These are phyloP conservation scores for Magnaporthiopsis rhizophila DNA, from an alignment of 2,329 filamentous ascomycete genomes.

Conservation along the genomic window DNA sequence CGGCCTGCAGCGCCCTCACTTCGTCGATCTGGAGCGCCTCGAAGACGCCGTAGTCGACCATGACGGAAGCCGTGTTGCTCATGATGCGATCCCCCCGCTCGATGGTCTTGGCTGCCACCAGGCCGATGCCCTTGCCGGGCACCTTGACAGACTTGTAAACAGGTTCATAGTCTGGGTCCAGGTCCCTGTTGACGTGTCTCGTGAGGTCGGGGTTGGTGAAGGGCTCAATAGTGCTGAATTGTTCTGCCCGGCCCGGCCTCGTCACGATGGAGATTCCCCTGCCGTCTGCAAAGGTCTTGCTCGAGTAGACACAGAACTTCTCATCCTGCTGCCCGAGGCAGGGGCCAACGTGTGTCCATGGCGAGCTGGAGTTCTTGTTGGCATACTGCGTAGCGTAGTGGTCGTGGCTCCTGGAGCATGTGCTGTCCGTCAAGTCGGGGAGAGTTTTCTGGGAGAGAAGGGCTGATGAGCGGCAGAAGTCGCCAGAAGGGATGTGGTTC, in stretches of 20 bases:
- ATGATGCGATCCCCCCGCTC: slow-evolving; percentile 29
- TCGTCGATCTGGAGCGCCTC: slow-evolving; percentile 19
- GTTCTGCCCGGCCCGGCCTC: slow-evolving; percentile 22
- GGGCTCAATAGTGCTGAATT: slow-evolving; percentile 17
- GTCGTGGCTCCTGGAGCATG: slow-evolving; percentile 6
- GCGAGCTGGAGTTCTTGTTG: not conserved
- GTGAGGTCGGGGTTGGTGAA: slow-evolving; percentile 20
- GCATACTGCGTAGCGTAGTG: slow-evolving; percentile 5
- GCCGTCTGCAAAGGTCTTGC: slow-evolving; percentile 24
- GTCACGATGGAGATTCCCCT: slow-evolving; percentile 32
- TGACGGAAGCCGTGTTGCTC: slow-evolving; percentile 27
- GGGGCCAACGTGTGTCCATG: slow-evolving; percentile 19
- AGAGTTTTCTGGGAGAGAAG: not conserved
- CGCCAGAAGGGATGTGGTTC: slow-evolving; percentile 8
- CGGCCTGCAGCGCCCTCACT: slow-evolving; percentile 23
- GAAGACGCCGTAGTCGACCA: slow-evolving; percentile 31
- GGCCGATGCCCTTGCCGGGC: slow-evolving; percentile 30
- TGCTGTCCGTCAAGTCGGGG: slow-evolving; percentile 1
- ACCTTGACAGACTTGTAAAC: slow-evolving; percentile 26
- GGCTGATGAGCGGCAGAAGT: slow-evolving; percentile 9
- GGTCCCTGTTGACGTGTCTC: slow-evolving; percentile 18
- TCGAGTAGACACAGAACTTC: slow-evolving; percentile 28
- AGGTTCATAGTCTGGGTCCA: slow-evolving; percentile 15
- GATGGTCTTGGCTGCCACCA: slow-evolving; percentile 26
- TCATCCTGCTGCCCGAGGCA: slow-evolving; percentile 17